A percentile compares a stretch with the other conserved stretches of the same genome.
phyloP scores from a whole-genome alignment of 495 filamentous ascomycete species.

The Hyaloscypha hepaticicola region DNA sequence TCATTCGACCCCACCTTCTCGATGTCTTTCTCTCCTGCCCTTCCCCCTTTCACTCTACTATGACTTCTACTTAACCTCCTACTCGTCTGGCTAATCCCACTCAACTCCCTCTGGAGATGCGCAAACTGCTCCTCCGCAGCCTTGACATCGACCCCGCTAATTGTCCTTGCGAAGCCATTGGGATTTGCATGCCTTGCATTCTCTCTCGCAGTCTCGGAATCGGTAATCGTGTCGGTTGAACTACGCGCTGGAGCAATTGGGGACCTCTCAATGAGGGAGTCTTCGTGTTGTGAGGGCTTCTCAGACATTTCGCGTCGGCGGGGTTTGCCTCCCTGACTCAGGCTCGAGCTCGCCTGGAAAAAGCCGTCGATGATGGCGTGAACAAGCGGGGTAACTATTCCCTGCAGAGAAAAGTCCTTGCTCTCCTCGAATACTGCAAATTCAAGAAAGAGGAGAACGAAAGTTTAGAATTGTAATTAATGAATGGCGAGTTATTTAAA shows the following conservation, averaged over 20 bases:
- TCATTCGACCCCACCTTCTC: constrained; percentile 49
- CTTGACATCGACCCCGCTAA: constrained; percentile 63
- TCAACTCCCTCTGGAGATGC: constrained; percentile 70
- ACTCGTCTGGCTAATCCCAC: constrained; percentile 58
- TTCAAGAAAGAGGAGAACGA: neutral
- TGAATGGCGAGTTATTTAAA: neutral
- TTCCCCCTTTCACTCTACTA: constrained; percentile 36
- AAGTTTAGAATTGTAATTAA: neutral
- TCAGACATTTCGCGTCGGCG: constrained; percentile 18
- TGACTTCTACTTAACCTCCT: constrained; percentile 44
- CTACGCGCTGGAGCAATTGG: constrained; percentile 5
- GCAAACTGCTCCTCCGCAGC: constrained; percentile 76
- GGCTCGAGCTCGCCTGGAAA: constrained; percentile 17
- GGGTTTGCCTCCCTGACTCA: constrained; percentile 5
- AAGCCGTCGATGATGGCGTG: neutral
- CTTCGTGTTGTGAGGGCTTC: constrained; percentile 6
- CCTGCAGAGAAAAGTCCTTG: neutral
- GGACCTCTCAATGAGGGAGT: neutral
- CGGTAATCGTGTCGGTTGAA: constrained; percentile 16
- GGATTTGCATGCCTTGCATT: constrained; percentile 39
- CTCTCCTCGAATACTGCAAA: no score
- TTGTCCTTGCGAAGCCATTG: constrained; percentile 47
- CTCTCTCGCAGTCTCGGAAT: constrained; percentile 23
- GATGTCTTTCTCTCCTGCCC: constrained; percentile 43
- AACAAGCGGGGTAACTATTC: neutral